Evolutionary conservation across 1,284 basidiomycete genomes (phyloP), one percentile per base, ranked within the genome.

Genomic region (Moniliella sp.): DNA sequence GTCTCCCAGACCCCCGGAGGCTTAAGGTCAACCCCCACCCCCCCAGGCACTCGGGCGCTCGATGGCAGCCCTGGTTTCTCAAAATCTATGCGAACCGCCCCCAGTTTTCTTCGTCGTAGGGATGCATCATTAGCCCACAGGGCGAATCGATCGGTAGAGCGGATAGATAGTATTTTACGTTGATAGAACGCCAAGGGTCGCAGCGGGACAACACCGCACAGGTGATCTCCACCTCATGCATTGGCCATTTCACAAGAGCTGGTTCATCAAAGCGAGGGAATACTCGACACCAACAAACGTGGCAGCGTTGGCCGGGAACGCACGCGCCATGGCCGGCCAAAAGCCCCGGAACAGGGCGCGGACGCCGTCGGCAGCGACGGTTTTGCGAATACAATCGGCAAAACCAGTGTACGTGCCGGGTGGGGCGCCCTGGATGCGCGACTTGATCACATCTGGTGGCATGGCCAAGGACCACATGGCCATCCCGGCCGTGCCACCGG

Each of bases 301-400:
- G n/a, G 82, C 83, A 30, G 82, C 83, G 61, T 88, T 88, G 16
- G 83, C 82, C 4, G 82, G 81, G 70, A 84, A 81, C 31, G 79
- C 78, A n/a, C n/a, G n/a, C 18, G 40, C 42, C 62, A 94, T 94
- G 12, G 88, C 88, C 15, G 91, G 91, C 32, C 81, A 86, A 57
- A 94, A 82, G 16, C 88, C 91, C 65, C 79, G 93, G 79, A 86
- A 99, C 18, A 99, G 67, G 4, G 88, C 86, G 25, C 66, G 67
- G 15, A 79, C 66, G 30, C 91, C 91, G 62, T 94, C 86, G 37
- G 69, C 69, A n/a, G 80, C 78, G 44, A 97, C 78, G 4, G 84
- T 82, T 65, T 93, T 82, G 33, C 75, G 67, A 18, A 77, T 73
- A 57, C 91, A 99, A 62, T 99, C 91, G 39, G 93, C 49, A 58